Conservation (phyloP, 1,284 basidiomycete genomes). For the Tylopilus sp. region DNA sequence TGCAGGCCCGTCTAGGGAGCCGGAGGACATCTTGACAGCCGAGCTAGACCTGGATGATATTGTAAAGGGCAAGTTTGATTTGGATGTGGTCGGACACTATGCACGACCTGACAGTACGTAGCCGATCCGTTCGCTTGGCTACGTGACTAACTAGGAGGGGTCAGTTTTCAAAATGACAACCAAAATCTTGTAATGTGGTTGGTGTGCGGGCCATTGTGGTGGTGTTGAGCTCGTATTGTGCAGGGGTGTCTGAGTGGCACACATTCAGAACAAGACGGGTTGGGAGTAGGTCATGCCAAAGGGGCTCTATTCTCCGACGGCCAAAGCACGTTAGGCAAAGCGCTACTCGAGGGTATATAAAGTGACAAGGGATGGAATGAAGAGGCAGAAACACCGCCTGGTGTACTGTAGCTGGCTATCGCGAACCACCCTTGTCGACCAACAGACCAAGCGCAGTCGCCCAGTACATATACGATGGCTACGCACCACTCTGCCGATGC, state of each 20-base stretch:
- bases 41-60: conserved; percentile 61
- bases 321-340: conserved; percentile 12
- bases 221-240: conserved; percentile 11
- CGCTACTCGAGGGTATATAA: conserved; percentile 26
- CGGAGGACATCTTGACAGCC: conserved; percentile 63
- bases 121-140: not conserved
- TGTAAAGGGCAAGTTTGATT: conserved; percentile 65
- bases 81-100: conserved; percentile 71
- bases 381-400: not conserved
- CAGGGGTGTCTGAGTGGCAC: conserved; percentile 1
- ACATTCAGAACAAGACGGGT: conserved; percentile 6
- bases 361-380: not conserved
- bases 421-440: not conserved
- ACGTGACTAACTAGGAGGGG: conserved; percentile 9
- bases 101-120: conserved; percentile 57
- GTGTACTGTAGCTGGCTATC: conserved; percentile 12
- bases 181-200: conserved; percentile 3
- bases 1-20: conserved; percentile 60
- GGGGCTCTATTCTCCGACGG: conserved; percentile 13
- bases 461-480: conserved; percentile 16
- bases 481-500: conserved; percentile 28
- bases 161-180: conserved; percentile 28
- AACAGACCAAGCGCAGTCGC: not conserved
- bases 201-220: not conserved
- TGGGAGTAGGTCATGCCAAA: conserved; percentile 12